phyloP scores from a whole-genome alignment of 306 rosid species.

The Medicago ruthenica region DNA sequence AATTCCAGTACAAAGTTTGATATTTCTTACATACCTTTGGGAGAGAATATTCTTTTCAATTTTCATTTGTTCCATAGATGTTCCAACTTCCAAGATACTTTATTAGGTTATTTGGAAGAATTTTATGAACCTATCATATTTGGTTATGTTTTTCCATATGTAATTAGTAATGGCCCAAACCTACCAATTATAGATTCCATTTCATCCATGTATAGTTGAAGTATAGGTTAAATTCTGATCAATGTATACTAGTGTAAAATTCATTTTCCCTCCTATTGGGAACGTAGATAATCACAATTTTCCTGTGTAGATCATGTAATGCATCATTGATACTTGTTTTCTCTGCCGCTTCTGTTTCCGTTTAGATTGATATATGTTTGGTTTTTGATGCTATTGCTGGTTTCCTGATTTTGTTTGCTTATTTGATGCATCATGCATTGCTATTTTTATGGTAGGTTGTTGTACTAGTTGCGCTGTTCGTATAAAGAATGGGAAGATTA shows the following conservation, averaged over 20 bases:
- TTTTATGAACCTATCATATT: constrained; percentile 12
- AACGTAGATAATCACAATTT: constrained; percentile 23
- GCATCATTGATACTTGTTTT: constrained; percentile 20
- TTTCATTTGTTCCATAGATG: too few species aligned
- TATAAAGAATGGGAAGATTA: constrained; percentile 79
- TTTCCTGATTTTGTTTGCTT: constrained; percentile 4
- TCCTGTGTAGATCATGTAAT: background rate
- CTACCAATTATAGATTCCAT: constrained; percentile 3
- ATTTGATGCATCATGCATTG: too few species aligned
- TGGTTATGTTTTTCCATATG: constrained; percentile 6
- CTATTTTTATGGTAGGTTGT: constrained; percentile 80
- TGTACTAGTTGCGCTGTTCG: constrained; percentile 99
- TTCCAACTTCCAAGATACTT: too few species aligned
- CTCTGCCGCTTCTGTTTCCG: constrained; percentile 3
- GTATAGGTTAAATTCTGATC: background rate
- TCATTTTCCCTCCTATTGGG: background rate
- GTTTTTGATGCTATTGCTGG: constrained; percentile 33
- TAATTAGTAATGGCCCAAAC: constrained; percentile 3
- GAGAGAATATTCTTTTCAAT: background rate
- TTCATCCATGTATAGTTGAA: background rate
- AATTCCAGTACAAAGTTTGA: constrained; percentile 6
- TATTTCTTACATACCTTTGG: constrained; percentile 11
- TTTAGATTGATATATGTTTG: constrained; percentile 19
- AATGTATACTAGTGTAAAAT: background rate
- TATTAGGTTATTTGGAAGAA: background rate